Evolutionary conservation across 805 yeast genomes (phyloP), one percentile per base, ranked within the genome.

Genomic region (Metahyphopichia silvanorum): DNA sequence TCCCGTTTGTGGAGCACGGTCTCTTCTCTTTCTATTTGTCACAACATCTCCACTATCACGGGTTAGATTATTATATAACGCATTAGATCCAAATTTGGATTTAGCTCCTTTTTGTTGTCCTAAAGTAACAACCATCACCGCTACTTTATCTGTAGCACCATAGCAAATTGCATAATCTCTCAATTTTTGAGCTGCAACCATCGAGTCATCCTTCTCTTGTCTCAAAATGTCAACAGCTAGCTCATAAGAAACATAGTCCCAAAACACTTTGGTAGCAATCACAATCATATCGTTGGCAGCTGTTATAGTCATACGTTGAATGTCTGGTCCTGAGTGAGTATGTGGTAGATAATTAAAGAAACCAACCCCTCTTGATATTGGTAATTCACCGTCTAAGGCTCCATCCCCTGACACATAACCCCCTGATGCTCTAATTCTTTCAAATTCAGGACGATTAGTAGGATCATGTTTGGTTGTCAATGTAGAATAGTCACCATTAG

Each of bases 91-190:
- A 39, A 47, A 47, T 34, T 51, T 56, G 38, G 43, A 45, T 36
- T 54, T 46, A 25, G 48, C 43, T 22, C 49, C 47, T 35, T 63
- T 66, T 40, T 71, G 69, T 40, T 78, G 78, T 33, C 79, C 78
- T 29, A 82, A 66, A 1, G 89, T 78, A 14, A 91, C 55, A 10
- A 93, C 95, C 56, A 86, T 76, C 4, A 87, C 93, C 11, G 89
- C 77, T 9, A 84, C 70, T 46, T 86, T 86, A 28, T 84, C 88
- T 2, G 73, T 63, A 25, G 91, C 82, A 15, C 98, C 98, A 56
- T 88, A 93, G 1, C 96, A 82, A 39, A 91, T 77, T 1, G 98
- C 97, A 64, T 83, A 87, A 57, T 93, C 98, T 50, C 98, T 77
- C 44, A 93, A 67, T 50, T 85, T 87, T 46, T 87, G 94, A 0